Conservation (phyloP, 441 rosid species). For the Gossypium lobatum region DNA sequence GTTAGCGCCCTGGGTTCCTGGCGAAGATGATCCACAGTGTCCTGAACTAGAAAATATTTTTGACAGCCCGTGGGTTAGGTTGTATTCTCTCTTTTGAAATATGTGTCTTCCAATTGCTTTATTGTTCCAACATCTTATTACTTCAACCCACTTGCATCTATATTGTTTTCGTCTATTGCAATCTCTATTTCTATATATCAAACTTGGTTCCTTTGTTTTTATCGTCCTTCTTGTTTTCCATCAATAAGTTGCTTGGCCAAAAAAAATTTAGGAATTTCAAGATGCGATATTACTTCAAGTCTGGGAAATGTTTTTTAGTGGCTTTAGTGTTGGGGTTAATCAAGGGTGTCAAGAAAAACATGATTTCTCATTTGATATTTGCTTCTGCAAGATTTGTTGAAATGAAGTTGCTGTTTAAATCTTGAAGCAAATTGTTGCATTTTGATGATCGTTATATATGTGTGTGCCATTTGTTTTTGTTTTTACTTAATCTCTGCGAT, state of each 20-base stretch:
- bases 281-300: background rate
- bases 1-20: slow-evolving; percentile 83
- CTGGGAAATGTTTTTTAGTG: background rate
- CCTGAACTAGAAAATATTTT: slow-evolving; percentile 74
- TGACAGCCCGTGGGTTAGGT: slow-evolving; percentile 65
- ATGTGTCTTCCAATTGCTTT: slow-evolving; percentile 13
- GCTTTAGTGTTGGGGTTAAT: background rate
- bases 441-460: background rate
- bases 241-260: background rate
- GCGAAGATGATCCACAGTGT: slow-evolving; percentile 51
- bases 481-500: background rate
- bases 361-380: background rate
- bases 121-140: slow-evolving; percentile 6
- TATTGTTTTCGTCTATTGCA: background rate
- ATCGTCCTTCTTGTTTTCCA: background rate
- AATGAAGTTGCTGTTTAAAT: background rate
- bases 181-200: background rate
- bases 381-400: background rate
- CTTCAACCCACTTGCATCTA: background rate
- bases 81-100: slow-evolving; percentile 17
- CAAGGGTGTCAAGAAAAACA: background rate
- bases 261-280: background rate
- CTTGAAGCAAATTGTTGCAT: background rate
- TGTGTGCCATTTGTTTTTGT: background rate
- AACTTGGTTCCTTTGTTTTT: background rate